Percentiles rank a stretch among this genome's conserved stretches.
These are phyloP conservation scores for Nymphaea colorata DNA, from an alignment of 164 flowering plant genomes.

Conservation along the genomic window DNA sequence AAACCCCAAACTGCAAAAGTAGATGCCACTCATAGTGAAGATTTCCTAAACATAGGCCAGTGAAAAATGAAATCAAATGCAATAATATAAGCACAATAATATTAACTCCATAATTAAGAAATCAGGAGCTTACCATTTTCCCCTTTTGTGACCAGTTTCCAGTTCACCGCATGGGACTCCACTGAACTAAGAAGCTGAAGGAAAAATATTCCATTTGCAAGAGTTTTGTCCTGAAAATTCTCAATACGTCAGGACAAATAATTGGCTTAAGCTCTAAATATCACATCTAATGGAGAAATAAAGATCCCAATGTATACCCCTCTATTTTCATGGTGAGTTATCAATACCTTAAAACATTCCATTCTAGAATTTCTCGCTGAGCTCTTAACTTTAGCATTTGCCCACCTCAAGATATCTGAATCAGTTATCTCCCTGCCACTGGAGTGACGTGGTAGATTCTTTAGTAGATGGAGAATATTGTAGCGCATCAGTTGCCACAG, in stretches of 20 bases:
- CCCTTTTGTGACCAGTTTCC: constrained; percentile 92
- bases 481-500: constrained; percentile 95
- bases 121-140: constrained; percentile 32
- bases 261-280: too few relatives aligned
- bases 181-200: constrained; percentile 80
- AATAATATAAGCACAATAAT: too few relatives aligned
- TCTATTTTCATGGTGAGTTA: too few relatives aligned
- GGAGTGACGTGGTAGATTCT: constrained; percentile 73
- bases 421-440: constrained; percentile 74
- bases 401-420: constrained; percentile 81
- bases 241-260: not conserved
- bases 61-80: too few relatives aligned
- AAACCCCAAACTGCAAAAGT: too few relatives aligned
- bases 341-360: constrained; percentile 69
- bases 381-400: constrained; percentile 55
- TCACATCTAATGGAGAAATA: too few relatives aligned
- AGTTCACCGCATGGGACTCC: constrained; percentile 70
- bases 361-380: constrained; percentile 52
- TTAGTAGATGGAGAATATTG: constrained; percentile 77
- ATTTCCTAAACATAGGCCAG: too few relatives aligned
- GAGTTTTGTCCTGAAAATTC: constrained; percentile 54
- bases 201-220: constrained; percentile 74
- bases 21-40: too few relatives aligned
- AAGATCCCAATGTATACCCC: too few relatives aligned
- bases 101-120: too few relatives aligned